A percentile compares a stretch with the other conserved stretches of the same genome.
Conservation (phyloP, 305 asterid genomes). For the Fraxinus velutina region DNA sequence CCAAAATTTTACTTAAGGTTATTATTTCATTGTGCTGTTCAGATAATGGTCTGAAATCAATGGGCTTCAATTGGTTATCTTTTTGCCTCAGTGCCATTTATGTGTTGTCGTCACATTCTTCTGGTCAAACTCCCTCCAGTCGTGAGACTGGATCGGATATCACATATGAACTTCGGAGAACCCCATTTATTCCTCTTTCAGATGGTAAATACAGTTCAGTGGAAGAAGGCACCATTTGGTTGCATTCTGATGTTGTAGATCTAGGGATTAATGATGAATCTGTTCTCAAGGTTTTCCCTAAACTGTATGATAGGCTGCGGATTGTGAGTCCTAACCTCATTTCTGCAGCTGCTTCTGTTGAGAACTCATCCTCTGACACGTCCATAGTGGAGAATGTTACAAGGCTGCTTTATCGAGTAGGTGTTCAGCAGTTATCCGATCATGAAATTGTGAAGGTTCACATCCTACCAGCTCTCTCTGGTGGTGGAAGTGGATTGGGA, state of each 20-base stretch:
- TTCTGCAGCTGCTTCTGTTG: conserved; percentile 50
- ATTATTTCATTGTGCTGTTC: conserved; percentile 61
- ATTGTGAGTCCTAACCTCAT: conserved; percentile 68
- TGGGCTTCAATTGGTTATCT: conserved; percentile 81
- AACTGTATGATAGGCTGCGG: conserved; percentile 59
- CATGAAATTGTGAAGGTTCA: conserved; percentile 78
- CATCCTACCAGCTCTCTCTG: conserved; percentile 61
- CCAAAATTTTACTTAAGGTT: conserved; percentile 50
- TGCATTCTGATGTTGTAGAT: conserved; percentile 50
- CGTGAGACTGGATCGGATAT: conserved; percentile 47
- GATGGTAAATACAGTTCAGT: conserved; percentile 70
- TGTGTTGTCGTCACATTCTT: conserved; percentile 43
- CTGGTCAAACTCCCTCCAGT: conserved; percentile 30
- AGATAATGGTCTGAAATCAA: conserved; percentile 48
- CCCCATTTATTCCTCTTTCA: conserved; percentile 82
- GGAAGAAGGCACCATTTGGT: conserved; percentile 72
- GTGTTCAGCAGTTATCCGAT: conserved; percentile 78
- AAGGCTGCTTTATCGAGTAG: conserved; percentile 72
- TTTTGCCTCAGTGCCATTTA: conserved; percentile 65
- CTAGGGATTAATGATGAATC: conserved; percentile 45
- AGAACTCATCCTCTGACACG: conserved; percentile 38
- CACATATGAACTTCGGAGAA: conserved; percentile 48
- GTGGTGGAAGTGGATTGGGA: conserved; percentile 33
- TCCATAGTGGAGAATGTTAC: conserved; percentile 50
- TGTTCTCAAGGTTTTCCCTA: conserved; percentile 54